Evolutionary conservation across 192 early-diverging fungal species (phyloP).

Genomic region (Podila clonocystis): DNA sequence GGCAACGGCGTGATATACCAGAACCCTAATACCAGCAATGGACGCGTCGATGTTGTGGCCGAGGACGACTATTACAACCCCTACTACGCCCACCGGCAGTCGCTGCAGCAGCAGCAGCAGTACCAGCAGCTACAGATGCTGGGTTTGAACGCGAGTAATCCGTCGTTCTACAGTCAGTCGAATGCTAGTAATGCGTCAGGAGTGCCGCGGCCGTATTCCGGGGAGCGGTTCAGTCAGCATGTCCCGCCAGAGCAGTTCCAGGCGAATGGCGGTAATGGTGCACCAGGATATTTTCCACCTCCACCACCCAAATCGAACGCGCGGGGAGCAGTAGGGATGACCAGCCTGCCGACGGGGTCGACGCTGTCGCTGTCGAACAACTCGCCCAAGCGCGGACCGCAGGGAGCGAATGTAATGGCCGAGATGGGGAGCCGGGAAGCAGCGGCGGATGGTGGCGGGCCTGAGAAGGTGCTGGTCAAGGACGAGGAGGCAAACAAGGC

Average conservation of each 20-base stretch:
- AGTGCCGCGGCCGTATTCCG: background rate
- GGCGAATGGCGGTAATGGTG: background rate
- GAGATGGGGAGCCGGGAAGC: conserved; percentile 37
- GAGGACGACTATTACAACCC: conserved; percentile 41
- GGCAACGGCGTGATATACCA: background rate
- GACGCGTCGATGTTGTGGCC: background rate
- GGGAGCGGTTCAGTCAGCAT: background rate
- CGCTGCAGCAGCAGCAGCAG: background rate
- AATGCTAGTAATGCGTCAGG: background rate
- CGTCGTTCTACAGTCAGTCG: conserved; percentile 11
- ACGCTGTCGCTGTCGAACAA: conserved; percentile 16
- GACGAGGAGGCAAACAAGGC: background rate
- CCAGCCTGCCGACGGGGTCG: conserved; percentile 5
- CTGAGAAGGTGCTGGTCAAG: background rate
- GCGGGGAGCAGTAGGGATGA: background rate
- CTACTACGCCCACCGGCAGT: conserved; percentile 19
- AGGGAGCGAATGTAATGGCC: conserved; percentile 13
- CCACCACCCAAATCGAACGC: conserved; percentile 10
- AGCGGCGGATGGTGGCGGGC: background rate
- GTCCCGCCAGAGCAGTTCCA: too few species aligned
- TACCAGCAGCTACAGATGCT: background rate
- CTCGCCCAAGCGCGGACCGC: conserved; percentile 35
- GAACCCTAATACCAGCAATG: background rate
- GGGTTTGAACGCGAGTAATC: conserved; percentile 9
- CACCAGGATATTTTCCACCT: conserved; percentile 15